A percentile compares a stretch with the other conserved stretches of the same genome.
Conservation (phyloP, 768 basidiomycete genomes). For the Phanerochaete sordida region DNA sequence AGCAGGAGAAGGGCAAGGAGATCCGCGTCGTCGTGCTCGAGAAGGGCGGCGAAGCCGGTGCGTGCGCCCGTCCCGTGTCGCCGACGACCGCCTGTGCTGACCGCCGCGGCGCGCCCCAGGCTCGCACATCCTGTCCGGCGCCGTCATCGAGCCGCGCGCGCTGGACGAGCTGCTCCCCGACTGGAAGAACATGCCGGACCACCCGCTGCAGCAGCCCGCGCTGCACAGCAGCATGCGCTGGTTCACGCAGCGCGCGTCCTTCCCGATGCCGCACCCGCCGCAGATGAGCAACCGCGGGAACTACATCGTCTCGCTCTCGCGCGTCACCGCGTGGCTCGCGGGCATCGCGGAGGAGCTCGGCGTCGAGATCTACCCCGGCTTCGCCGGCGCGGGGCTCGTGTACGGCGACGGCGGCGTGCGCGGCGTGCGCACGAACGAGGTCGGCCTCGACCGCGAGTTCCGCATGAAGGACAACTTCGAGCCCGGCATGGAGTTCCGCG, state of each 20-base stretch:
- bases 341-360: slow-evolving; percentile 81
- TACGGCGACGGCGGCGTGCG: slow-evolving; percentile 60
- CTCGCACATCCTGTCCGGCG: slow-evolving; percentile 92
- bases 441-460: slow-evolving; percentile 78
- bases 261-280: slow-evolving; percentile 93
- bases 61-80: slow-evolving; percentile 26
- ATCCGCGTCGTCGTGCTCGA: slow-evolving; percentile 92
- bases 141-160: slow-evolving; percentile 90
- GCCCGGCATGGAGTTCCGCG: slow-evolving; percentile 93
- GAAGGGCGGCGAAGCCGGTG: slow-evolving; percentile 91
- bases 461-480: slow-evolving; percentile 85
- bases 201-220: slow-evolving; percentile 81
- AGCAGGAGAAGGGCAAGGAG: slow-evolving; percentile 72
- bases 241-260: slow-evolving; percentile 61
- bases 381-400: slow-evolving; percentile 85
- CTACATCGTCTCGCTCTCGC: slow-evolving; percentile 87
- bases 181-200: slow-evolving; percentile 64
- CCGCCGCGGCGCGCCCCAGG: slow-evolving; percentile 42
- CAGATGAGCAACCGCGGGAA: slow-evolving; percentile 96
- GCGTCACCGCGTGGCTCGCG: slow-evolving; percentile 87
- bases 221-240: slow-evolving; percentile 81
- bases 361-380: slow-evolving; percentile 96
- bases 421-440: slow-evolving; percentile 91
- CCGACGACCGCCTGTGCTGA: background rate
- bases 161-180: slow-evolving; percentile 87